phyloP scores from a whole-genome alignment of 1,284 basidiomycete species.

The Puccinia horiana region DNA sequence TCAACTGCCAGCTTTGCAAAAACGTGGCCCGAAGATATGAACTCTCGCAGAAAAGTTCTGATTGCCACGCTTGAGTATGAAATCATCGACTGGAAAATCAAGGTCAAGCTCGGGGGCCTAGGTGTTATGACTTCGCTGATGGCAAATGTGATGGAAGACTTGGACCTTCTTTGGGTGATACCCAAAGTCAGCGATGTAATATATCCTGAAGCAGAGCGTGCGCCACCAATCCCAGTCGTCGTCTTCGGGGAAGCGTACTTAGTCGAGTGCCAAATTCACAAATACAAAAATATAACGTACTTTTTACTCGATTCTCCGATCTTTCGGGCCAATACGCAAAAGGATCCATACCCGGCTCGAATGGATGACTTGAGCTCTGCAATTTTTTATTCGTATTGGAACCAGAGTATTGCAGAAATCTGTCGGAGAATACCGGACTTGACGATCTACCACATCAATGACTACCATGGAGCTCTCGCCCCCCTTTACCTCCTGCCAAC shows the following conservation, averaged over 20 bases:
- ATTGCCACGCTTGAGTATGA: conserved; percentile 91
- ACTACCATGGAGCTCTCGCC: conserved; percentile 87
- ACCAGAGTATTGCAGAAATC: conserved; percentile 89
- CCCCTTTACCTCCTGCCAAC: conserved; percentile 85
- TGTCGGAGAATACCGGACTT: conserved; percentile 78
- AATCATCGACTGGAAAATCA: conserved; percentile 91
- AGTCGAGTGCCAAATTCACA: conserved; percentile 87
- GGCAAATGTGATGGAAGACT: conserved; percentile 94
- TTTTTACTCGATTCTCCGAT: conserved; percentile 88
- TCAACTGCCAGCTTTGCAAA: conserved; percentile 60
- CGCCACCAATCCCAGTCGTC: conserved; percentile 80
- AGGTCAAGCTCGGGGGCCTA: conserved; percentile 92
- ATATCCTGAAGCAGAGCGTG: conserved; percentile 40
- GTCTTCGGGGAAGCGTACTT: conserved; percentile 91
- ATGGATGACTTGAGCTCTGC: conserved; percentile 94
- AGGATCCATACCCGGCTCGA: conserved; percentile 87
- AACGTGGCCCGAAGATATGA: conserved; percentile 86
- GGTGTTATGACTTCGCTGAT: conserved; percentile 94
- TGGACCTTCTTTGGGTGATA: conserved; percentile 85
- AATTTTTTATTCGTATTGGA: conserved; percentile 96
- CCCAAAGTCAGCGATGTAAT: conserved; percentile 71
- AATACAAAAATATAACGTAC: conserved; percentile 87
- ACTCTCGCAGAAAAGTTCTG: conserved; percentile 81
- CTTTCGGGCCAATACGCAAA: conserved; percentile 88
- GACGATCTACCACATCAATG: conserved; percentile 80